Conservation (phyloP, 768 basidiomycete species). For the Suillus americanus region DNA sequence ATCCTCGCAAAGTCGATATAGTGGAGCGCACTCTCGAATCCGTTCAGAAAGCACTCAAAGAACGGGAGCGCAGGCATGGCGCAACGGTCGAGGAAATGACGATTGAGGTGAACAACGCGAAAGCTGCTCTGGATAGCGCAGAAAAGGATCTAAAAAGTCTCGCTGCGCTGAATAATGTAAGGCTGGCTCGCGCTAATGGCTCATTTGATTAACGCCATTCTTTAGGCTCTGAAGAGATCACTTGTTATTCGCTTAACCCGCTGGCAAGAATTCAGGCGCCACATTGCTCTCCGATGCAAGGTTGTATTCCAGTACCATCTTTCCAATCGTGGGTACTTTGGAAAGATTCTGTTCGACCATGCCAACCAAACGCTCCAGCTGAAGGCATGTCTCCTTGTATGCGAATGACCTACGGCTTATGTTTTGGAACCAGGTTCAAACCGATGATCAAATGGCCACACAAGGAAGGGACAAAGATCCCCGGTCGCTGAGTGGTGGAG, state of each 20-base stretch:
- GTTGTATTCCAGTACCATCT: constrained; percentile 81
- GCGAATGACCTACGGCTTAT: neutral
- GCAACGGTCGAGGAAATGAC: constrained; percentile 78
- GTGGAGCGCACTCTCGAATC: constrained; percentile 65
- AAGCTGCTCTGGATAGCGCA: constrained; percentile 56
- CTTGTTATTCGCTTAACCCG: constrained; percentile 61
- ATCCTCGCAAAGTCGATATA: constrained; percentile 54
- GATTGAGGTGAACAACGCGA: constrained; percentile 64
- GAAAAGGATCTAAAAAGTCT: constrained; percentile 65
- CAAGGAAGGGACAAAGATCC: constrained; percentile 81
- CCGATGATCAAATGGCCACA: constrained; percentile 71
- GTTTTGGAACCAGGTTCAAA: constrained; percentile 57
- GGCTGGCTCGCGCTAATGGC: constrained; percentile 5
- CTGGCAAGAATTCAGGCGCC: constrained; percentile 88
- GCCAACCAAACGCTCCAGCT: constrained; percentile 58
- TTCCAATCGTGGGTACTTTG: constrained; percentile 83
- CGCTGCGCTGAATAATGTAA: constrained; percentile 63
- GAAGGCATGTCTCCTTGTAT: constrained; percentile 41
- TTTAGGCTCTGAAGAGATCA: constrained; percentile 66
- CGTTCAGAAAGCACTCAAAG: constrained; percentile 61
- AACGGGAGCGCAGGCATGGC: constrained; percentile 75
- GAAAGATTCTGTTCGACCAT: constrained; percentile 89
- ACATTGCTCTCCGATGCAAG: constrained; percentile 87
- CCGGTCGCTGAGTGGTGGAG: constrained; percentile 85
- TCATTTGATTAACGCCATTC: constrained; percentile 7